These are phyloP conservation scores for Botrytis porri DNA, from an alignment of 2,329 filamentous ascomycete genomes.

Conservation along the genomic window DNA sequence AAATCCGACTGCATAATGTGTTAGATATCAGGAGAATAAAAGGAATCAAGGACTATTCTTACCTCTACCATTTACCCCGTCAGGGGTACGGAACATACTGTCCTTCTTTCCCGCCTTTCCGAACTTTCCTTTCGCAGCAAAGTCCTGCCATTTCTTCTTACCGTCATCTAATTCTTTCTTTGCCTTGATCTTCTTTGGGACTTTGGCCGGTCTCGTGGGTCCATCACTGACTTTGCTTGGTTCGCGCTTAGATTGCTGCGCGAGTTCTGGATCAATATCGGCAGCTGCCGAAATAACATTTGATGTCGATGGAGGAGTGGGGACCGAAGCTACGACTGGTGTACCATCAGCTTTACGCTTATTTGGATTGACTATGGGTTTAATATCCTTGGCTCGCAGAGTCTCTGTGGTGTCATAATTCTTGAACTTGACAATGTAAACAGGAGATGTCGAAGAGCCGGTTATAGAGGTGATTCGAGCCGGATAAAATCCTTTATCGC, in stretches of 20 bases:
- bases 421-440: constrained; percentile 95
- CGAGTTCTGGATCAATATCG: constrained; percentile 62
- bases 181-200: constrained; percentile 84
- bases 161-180: constrained; percentile 87
- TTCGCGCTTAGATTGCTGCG: constrained; percentile 61
- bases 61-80: constrained; percentile 85
- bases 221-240: constrained; percentile 61
- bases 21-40: constrained; percentile 33
- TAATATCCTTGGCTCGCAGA: constrained; percentile 76
- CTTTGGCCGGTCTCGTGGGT: constrained; percentile 60
- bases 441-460: constrained; percentile 82
- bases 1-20: constrained; percentile 70
- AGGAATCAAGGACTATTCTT: constrained; percentile 34
- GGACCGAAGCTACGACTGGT: constrained; percentile 48
- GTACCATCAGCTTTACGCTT: constrained; percentile 86
- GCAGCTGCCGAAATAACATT: constrained; percentile 40
- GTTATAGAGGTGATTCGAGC: constrained; percentile 92
- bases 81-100: constrained; percentile 94
- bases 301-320: constrained; percentile 42
- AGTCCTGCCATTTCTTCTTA: constrained; percentile 94
- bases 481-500: constrained; percentile 87
- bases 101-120: constrained; percentile 74
- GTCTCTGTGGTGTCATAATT: constrained; percentile 84
- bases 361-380: constrained; percentile 67
- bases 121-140: constrained; percentile 73